phyloP scores from a whole-genome alignment of 352 stramenopile genomes.

The Phytophthora pinifolia region DNA sequence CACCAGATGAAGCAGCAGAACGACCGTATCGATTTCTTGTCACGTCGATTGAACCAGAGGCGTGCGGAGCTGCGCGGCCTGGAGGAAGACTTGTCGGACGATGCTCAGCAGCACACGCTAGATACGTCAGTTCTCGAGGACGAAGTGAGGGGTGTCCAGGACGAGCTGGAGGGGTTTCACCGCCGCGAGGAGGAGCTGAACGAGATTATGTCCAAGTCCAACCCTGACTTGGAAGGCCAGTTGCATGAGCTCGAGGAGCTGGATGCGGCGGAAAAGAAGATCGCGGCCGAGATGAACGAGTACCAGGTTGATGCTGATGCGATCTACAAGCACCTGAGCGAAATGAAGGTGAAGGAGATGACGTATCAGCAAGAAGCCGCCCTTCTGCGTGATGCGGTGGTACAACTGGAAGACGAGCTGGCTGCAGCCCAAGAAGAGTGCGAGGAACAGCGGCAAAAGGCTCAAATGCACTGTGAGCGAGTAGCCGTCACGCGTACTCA shows the following conservation, averaged over 20 bases:
- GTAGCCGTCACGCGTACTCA: conserved; percentile 63
- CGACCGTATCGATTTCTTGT: conserved; percentile 60
- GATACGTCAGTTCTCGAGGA: conserved; percentile 79
- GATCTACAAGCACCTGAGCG: conserved; percentile 74
- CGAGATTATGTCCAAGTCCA: conserved; percentile 57
- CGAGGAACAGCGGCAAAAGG: conserved; percentile 60
- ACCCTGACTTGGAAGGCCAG: conserved; percentile 67
- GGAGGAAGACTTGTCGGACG: conserved; percentile 70
- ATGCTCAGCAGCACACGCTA: conserved; percentile 59
- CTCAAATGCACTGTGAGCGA: conserved; percentile 61
- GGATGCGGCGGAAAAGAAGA: conserved; percentile 45
- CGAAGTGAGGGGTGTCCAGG: conserved; percentile 51
- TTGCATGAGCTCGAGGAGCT: conserved; percentile 61
- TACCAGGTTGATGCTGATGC: conserved; percentile 62
- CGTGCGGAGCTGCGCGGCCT: conserved; percentile 57
- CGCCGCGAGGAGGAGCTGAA: conserved; percentile 55
- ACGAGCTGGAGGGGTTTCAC: conserved; percentile 45
- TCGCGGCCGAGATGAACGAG: conserved; percentile 51
- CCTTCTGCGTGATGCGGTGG: conserved; percentile 46
- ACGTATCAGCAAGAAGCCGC: conserved; percentile 56
- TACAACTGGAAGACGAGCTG: conserved; percentile 53
- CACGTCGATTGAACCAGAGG: conserved; percentile 53
- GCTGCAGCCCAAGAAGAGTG: conserved; percentile 54
- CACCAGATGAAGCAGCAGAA: conserved; percentile 46
- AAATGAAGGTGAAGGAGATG: conserved; percentile 71